A percentile compares a stretch with the other conserved stretches of the same genome.
These are phyloP conservation scores for Fusarium fujikuroi DNA, from an alignment of 2,329 filamentous ascomycete genomes.

Conservation along the genomic window DNA sequence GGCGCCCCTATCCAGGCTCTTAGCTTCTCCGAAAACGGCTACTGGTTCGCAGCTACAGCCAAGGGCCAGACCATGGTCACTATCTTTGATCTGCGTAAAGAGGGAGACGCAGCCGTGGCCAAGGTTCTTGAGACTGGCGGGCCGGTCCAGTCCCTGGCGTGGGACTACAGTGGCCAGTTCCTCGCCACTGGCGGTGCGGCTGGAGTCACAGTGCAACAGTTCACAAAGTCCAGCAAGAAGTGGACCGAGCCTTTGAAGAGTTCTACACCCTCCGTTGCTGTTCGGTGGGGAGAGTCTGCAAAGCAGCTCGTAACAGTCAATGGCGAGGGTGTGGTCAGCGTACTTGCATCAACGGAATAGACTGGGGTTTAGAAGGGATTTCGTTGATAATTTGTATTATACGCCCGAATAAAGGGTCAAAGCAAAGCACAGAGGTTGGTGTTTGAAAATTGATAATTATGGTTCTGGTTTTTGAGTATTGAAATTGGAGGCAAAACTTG, in stretches of 20 bases:
- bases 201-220: slow-evolving; percentile 89
- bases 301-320: slow-evolving; percentile 80
- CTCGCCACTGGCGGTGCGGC: slow-evolving; percentile 83
- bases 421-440: slow-evolving; percentile 32
- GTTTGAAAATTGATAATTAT: slow-evolving; percentile 41
- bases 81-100: slow-evolving; percentile 92
- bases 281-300: slow-evolving; percentile 82
- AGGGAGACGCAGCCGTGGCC: slow-evolving; percentile 81
- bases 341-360: slow-evolving; percentile 69
- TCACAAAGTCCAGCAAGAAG: slow-evolving; percentile 83
- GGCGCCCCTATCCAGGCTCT: slow-evolving; percentile 78
- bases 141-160: slow-evolving; percentile 78
- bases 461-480: slow-evolving; percentile 18
- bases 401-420: slow-evolving; percentile 25
- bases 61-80: slow-evolving; percentile 82
- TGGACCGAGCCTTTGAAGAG: slow-evolving; percentile 89
- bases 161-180: slow-evolving; percentile 97
- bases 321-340: slow-evolving; percentile 77
- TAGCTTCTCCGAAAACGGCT: slow-evolving; percentile 95
- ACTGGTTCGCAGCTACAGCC: slow-evolving; percentile 88
- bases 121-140: slow-evolving; percentile 90
- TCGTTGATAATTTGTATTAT: slow-evolving; percentile 35
- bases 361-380: slow-evolving; percentile 22
- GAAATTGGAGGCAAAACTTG: neutral
- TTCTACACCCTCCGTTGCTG: slow-evolving; percentile 76